Percentiles rank a stretch among this genome's conserved stretches.
phyloP scores from a whole-genome alignment of 2,329 filamentous ascomycete species.

The Colletotrichum zoysiae region DNA sequence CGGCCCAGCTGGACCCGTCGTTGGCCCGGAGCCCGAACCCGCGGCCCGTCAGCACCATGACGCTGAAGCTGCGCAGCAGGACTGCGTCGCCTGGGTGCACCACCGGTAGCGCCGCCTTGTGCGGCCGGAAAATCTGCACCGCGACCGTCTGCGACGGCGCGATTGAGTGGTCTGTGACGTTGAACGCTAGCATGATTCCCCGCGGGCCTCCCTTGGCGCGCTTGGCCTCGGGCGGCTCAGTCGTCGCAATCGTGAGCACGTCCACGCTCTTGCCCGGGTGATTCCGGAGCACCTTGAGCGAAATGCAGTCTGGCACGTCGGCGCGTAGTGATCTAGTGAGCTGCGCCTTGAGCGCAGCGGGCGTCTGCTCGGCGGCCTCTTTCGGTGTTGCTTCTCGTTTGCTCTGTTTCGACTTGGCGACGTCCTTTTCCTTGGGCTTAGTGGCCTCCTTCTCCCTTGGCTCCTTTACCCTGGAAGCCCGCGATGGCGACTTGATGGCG shows the following conservation, averaged over 20 bases:
- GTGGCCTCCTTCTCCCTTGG: not conserved
- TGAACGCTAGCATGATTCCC: conserved; percentile 71
- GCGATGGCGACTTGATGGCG: conserved; percentile 49
- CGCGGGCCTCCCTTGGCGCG: conserved; percentile 69
- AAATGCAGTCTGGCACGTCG: conserved; percentile 65
- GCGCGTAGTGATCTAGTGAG: conserved; percentile 61
- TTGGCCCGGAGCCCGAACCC: conserved; percentile 68
- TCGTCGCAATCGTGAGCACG: conserved; percentile 67
- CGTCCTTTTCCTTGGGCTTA: not conserved
- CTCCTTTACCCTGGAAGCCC: conserved; percentile 7
- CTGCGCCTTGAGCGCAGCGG: conserved; percentile 56
- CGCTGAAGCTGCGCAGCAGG: conserved; percentile 68
- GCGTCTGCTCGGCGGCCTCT: conserved; percentile 1
- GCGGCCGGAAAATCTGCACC: conserved; percentile 70
- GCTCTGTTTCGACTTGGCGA: not conserved
- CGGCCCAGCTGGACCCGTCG: conserved; percentile 71
- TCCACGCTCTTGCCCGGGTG: conserved; percentile 64
- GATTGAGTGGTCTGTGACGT: conserved; percentile 67
- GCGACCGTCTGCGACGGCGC: conserved; percentile 64
- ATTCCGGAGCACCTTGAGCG: conserved; percentile 65
- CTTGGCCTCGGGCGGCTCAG: conserved; percentile 62
- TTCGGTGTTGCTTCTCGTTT: not conserved
- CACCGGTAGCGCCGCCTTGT: conserved; percentile 67
- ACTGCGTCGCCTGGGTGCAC: conserved; percentile 69
- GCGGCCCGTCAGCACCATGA: conserved; percentile 65